Base-by-base conservation (phyloP, 306 rosid genomes). In the Cucumis sativus region DNA sequence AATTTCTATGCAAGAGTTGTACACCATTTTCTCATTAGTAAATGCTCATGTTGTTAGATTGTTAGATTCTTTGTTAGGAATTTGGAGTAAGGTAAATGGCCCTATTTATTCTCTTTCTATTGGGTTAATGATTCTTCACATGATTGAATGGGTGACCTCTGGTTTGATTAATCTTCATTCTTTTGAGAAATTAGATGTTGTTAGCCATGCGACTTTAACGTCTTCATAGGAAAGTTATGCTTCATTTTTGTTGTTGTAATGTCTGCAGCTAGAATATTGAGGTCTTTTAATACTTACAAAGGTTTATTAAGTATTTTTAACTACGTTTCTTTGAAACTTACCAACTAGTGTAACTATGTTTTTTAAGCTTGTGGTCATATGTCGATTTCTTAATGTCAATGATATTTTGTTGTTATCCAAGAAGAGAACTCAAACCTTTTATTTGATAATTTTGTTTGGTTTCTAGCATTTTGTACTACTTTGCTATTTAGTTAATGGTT, bases 101-200 rank as follows among this genome's bases (percentile, higher is more conserved):
- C 86, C 88, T 84, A 78, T 37, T 51, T 91, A 88, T 12, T 79
- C 78, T 59, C 70, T 87, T 84, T 68, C 74, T 81, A 74, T 86
- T 43, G 97, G 97, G 75, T 82, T 91, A 67, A 87, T 90, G 97
- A 73, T 92, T 86, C 83, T 92, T 77, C 85, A 92, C 82, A 84
- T 94, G 89, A 74, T 83, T 78, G 96, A 94, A 37, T 94, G 97
- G 97, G 89, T 89, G 47, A 72, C 74, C 74, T 84, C 93, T 58
- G 82, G 84, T 84, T 78, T 90, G 81, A 77, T 87, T 69, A 82
- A 18, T 85, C 84, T 83, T 13, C 81, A 67, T 21, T 80, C 81
- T 81, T 73, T 75, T 37, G 91, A 92, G 60, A 90, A 88, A 72
- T 47, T 81, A 16, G n/a, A 55, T 64, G 74, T 79, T 67, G 80